These are phyloP conservation scores for Fusarium sp. DNA, from an alignment of 2,329 filamentous ascomycete genomes.

Conservation along the genomic window DNA sequence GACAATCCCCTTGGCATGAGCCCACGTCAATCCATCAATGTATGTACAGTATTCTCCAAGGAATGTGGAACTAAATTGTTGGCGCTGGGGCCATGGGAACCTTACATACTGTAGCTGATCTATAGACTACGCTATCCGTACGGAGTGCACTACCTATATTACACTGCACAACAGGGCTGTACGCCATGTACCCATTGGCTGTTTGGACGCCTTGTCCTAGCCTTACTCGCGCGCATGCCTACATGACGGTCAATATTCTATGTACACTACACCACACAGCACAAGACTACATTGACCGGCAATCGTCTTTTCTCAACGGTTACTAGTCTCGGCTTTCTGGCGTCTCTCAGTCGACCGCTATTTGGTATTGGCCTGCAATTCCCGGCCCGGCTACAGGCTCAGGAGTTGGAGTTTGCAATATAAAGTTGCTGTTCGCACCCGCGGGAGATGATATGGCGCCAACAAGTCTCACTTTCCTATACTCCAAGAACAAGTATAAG, in stretches of 20 bases:
- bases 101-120: neutral
- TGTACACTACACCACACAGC: slow-evolving; percentile 2
- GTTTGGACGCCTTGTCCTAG: slow-evolving; percentile 28
- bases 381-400: slow-evolving; percentile 35
- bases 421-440: slow-evolving; percentile 36
- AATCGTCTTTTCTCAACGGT: slow-evolving; percentile 27
- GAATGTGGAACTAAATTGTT: slow-evolving; percentile 14
- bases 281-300: slow-evolving; percentile 17
- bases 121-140: neutral
- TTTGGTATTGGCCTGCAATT: slow-evolving; percentile 28
- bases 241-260: slow-evolving; percentile 23
- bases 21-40: slow-evolving; percentile 39
- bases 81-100: neutral
- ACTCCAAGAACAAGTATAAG: slow-evolving; percentile 12
- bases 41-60: slow-evolving; percentile 1
- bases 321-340: slow-evolving; percentile 32
- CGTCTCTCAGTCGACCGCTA: slow-evolving; percentile 41
- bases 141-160: slow-evolving; percentile 2
- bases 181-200: slow-evolving; percentile 6
- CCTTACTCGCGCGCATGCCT: slow-evolving; percentile 24
- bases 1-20: slow-evolving; percentile 39
- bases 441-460: slow-evolving; percentile 7
- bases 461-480: slow-evolving; percentile 32
- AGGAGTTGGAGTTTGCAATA: slow-evolving; percentile 29
- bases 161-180: slow-evolving; percentile 3